A percentile compares a stretch with the other conserved stretches of the same genome.
These are phyloP conservation scores for Sphagnum tenellum DNA, from an alignment of 225 moss, liverwort and hornwort genomes.

Conservation along the genomic window DNA sequence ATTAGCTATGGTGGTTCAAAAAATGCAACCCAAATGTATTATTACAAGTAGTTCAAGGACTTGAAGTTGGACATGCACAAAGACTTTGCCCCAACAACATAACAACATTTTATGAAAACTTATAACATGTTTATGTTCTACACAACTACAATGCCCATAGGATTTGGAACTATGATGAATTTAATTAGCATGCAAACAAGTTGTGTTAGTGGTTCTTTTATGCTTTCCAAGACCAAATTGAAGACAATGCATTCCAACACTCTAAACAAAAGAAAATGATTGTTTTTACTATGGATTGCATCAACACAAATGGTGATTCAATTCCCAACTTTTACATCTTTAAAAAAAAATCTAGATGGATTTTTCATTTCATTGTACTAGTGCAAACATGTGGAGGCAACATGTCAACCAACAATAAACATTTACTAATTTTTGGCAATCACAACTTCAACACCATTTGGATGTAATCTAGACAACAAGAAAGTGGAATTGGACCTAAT, in stretches of 20 bases:
- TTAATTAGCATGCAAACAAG: background rate
- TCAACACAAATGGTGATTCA: no score
- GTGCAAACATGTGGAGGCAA: background rate
- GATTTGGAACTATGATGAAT: background rate
- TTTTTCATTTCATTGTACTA: background rate
- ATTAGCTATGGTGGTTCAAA: background rate
- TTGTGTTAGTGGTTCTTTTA: background rate
- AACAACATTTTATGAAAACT: background rate
- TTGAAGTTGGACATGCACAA: background rate
- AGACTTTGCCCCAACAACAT: background rate
- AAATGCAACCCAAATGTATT: background rate
- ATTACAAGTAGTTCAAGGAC: background rate
- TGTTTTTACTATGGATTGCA: no score
- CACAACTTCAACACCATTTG: background rate
- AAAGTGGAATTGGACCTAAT: no score
- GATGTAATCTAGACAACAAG: no score
- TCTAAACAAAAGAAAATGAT: background rate
- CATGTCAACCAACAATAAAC: no score
- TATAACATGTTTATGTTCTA: background rate
- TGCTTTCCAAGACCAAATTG: background rate
- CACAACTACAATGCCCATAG: background rate
- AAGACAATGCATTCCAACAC: background rate
- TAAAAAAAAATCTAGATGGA: background rate
- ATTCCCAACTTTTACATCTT: background rate
- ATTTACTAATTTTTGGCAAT: background rate